Percentiles rank a stretch among this genome's conserved stretches.
Evolutionary conservation across 1,284 basidiomycete genomes (phyloP).

Genomic region (Ustilago loliicola): DNA sequence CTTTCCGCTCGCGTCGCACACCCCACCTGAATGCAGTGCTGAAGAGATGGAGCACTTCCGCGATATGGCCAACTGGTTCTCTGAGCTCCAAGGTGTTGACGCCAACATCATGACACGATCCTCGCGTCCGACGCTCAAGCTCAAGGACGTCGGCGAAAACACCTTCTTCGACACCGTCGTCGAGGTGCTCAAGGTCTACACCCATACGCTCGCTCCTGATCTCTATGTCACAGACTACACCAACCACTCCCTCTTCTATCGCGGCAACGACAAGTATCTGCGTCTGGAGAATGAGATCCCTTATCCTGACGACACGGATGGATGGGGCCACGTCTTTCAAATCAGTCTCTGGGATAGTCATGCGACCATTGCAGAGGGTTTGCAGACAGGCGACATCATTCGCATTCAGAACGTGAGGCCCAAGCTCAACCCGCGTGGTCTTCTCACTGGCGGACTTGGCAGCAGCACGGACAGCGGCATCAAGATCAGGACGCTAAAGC

Average conservation of each 20-base stretch:
- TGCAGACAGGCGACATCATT: slow-evolving; percentile 57
- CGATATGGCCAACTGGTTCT: slow-evolving; percentile 45
- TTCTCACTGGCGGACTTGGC: slow-evolving; percentile 57
- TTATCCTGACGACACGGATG: slow-evolving; percentile 44
- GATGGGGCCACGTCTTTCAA: slow-evolving; percentile 58
- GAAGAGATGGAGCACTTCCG: slow-evolving; percentile 53
- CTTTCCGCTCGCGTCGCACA: slow-evolving; percentile 36
- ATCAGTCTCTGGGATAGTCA: slow-evolving; percentile 61
- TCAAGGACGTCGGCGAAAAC: slow-evolving; percentile 43
- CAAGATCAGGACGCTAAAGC: slow-evolving; percentile 51
- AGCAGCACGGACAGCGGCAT: slow-evolving; percentile 47
- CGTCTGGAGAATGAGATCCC: slow-evolving; percentile 21
- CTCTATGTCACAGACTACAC: slow-evolving; percentile 67
- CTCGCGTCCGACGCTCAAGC: slow-evolving; percentile 33
- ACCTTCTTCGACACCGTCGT: slow-evolving; percentile 58
- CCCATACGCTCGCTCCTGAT: slow-evolving; percentile 50
- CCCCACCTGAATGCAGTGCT: slow-evolving; percentile 36
- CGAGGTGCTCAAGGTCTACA: slow-evolving; percentile 60
- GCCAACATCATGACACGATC: slow-evolving; percentile 31
- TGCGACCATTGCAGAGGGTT: slow-evolving; percentile 48
- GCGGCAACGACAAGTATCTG: slow-evolving; percentile 55
- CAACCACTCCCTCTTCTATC: slow-evolving; percentile 47
- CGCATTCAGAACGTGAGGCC: slow-evolving; percentile 58
- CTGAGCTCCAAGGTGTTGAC: slow-evolving; percentile 37
- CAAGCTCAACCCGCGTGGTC: slow-evolving; percentile 45